A percentile compares a stretch with the other conserved stretches of the same genome.
These are phyloP conservation scores for Solanum hybrid DNA, from an alignment of 305 asterid species.

Conservation along the genomic window DNA sequence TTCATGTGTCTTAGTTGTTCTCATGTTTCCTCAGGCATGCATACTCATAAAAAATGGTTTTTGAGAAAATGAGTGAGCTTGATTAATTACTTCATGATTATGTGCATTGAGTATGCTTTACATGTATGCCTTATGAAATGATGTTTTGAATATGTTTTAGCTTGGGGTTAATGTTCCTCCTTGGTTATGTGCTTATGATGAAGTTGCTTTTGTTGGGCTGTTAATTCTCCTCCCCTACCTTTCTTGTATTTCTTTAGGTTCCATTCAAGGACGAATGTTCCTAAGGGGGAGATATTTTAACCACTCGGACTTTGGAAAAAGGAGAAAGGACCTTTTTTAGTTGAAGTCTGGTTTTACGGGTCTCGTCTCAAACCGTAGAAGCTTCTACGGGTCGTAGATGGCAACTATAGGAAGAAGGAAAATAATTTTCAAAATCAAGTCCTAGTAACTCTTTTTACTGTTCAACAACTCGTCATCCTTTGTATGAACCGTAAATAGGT, in stretches of 20 bases:
- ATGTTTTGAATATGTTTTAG: background rate
- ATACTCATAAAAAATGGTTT: background rate
- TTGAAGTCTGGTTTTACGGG: background rate
- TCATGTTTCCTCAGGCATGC: background rate
- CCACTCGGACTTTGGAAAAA: background rate
- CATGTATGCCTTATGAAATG: background rate
- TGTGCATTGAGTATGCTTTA: background rate
- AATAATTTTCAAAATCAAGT: background rate
- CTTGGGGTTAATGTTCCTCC: background rate
- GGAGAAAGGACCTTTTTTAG: background rate
- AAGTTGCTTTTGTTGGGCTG: background rate
- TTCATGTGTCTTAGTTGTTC: background rate
- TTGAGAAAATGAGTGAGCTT: background rate
- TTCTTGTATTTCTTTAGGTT: background rate
- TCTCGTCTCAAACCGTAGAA: no score
- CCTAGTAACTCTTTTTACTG: background rate
- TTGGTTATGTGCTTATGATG: background rate
- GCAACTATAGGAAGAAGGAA: background rate
- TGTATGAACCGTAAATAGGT: background rate
- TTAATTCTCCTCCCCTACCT: background rate
- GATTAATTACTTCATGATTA: background rate
- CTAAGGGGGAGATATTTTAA: no score
- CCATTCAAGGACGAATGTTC: no score
- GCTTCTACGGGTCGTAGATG: background rate
- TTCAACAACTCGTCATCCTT: no score